Evolutionary conservation across 1,284 basidiomycete species (phyloP).

Genomic region (Cystobasidium pallidum): DNA sequence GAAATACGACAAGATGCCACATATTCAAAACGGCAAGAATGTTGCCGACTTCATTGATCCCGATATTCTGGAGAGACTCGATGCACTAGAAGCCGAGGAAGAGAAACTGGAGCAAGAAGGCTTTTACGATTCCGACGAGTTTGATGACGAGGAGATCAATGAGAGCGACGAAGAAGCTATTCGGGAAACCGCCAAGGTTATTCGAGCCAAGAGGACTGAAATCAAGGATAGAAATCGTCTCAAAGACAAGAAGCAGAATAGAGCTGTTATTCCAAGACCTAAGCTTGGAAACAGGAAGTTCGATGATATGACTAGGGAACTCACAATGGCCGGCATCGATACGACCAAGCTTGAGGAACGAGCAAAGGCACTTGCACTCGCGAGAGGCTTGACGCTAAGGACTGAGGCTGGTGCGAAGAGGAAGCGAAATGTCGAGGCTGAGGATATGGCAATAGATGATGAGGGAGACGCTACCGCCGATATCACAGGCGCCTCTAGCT

Average conservation of each 20-base stretch:
- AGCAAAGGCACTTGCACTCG: conserved; percentile 79
- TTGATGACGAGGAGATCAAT: conserved; percentile 71
- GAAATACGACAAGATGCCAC: conserved; percentile 95
- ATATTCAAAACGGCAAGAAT: conserved; percentile 98
- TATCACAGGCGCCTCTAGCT: conserved; percentile 22
- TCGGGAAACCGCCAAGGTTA: conserved; percentile 71
- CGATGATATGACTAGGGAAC: conserved; percentile 75
- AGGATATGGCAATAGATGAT: conserved; percentile 61
- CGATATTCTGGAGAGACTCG: conserved; percentile 95
- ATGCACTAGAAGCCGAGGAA: conserved; percentile 95
- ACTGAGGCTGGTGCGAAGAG: conserved; percentile 68
- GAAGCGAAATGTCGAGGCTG: conserved; percentile 65
- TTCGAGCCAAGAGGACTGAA: conserved; percentile 65
- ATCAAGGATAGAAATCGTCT: conserved; percentile 78
- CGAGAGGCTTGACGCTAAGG: conserved; percentile 61
- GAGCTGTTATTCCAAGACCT: conserved; percentile 80
- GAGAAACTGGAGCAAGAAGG: conserved; percentile 90
- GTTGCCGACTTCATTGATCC: conserved; percentile 98
- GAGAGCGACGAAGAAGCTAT: conserved; percentile 80
- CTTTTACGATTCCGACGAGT: conserved; percentile 84
- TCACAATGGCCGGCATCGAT: conserved; percentile 86
- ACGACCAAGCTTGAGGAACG: conserved; percentile 85
- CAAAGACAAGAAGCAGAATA: conserved; percentile 81
- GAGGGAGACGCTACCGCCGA: conserved; percentile 56
- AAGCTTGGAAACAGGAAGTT: conserved; percentile 75